Evolutionary conservation across 306 rosid species (phyloP).

Genomic region (Lathyrus oleraceus): DNA sequence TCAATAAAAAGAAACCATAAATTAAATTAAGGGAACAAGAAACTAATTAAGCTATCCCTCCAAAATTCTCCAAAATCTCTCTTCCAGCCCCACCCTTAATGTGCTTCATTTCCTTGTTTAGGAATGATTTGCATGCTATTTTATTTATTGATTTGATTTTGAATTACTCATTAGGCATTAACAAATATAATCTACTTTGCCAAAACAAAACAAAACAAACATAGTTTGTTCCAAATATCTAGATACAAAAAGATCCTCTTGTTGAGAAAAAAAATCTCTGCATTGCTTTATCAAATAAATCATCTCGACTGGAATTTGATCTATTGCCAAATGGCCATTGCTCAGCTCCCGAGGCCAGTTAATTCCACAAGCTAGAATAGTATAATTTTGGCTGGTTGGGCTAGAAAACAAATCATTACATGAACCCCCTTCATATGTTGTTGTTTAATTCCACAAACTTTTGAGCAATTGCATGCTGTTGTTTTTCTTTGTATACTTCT

Average conservation of each 20-base stretch:
- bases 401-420: slow-evolving; percentile 9
- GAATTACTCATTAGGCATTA: neutral
- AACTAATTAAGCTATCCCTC: too few relatives aligned
- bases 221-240: neutral
- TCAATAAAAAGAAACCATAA: too few relatives aligned
- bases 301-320: slow-evolving; percentile 1
- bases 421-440: slow-evolving; percentile 9
- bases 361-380: slow-evolving; percentile 2
- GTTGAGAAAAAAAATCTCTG: neutral
- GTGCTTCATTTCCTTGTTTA: neutral
- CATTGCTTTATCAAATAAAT: slow-evolving; percentile 21
- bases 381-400: neutral
- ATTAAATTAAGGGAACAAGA: too few relatives aligned
- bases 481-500: slow-evolving; percentile 60
- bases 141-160: too few relatives aligned
- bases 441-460: slow-evolving; percentile 66
- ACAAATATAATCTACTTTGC: neutral
- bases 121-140: neutral
- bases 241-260: neutral
- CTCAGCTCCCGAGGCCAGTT: neutral
- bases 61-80: too few relatives aligned
- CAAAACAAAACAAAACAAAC: neutral
- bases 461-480: slow-evolving; percentile 47
- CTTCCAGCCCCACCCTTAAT: too few relatives aligned
- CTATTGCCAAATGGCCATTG: neutral